Evolutionary conservation across 2,329 filamentous ascomycete genomes (phyloP).

Genomic region (Grosmannia clavigera): DNA sequence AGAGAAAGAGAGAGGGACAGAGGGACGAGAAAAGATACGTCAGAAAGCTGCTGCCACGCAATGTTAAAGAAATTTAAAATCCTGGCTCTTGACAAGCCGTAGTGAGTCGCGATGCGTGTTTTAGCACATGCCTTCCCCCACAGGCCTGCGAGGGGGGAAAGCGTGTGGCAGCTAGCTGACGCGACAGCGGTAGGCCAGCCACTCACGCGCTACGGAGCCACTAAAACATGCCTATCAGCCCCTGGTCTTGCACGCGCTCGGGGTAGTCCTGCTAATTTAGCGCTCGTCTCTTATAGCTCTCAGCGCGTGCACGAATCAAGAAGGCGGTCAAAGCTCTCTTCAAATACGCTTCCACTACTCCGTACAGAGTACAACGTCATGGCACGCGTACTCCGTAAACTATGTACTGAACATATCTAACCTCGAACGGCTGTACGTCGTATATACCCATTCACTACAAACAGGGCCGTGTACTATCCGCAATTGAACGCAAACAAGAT

Average conservation of each 20-base stretch:
- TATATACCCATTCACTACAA: too few relatives aligned
- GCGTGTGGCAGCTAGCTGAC: neutral
- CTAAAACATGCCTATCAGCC: neutral
- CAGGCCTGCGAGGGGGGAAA: neutral
- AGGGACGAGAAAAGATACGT: neutral
- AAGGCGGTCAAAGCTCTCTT: neutral
- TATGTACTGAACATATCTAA: too few relatives aligned
- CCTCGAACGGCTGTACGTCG: too few relatives aligned
- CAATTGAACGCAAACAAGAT: too few relatives aligned
- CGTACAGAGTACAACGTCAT: too few relatives aligned
- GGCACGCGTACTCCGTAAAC: too few relatives aligned
- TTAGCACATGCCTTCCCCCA: neutral
- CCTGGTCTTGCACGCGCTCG: neutral
- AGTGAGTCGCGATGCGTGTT: constrained; percentile 3
- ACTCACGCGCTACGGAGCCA: neutral
- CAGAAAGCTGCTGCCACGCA: neutral
- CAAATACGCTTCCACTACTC: neutral
- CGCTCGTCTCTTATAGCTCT: neutral
- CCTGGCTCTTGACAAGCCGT: neutral
- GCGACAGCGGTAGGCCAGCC: neutral
- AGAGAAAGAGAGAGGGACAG: neutral
- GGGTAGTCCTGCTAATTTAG: neutral
- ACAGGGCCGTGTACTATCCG: too few relatives aligned
- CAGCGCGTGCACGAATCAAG: neutral
- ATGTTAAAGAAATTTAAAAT: neutral